Base-by-base conservation (phyloP, 2,329 filamentous ascomycete genomes). In the Pseudogymnoascus pannorum region DNA sequence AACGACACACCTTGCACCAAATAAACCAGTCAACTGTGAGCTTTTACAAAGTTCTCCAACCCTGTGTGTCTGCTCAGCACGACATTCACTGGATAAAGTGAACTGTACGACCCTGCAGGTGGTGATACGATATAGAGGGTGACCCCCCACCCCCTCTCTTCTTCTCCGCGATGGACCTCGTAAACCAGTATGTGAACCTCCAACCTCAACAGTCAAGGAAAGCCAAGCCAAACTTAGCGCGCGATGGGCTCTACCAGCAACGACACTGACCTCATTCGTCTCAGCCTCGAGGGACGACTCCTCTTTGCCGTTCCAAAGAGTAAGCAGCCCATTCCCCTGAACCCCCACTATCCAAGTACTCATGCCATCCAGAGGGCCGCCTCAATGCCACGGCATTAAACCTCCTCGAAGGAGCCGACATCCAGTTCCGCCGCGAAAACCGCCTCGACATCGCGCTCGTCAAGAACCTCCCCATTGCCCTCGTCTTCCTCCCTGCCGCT, bases 251-350 rank as follows among this genome's bases (percentile, higher is more conserved):
- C 81, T 64, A 78, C 83, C 63, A 79, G 82, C 58, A 64, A 70
- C 62, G 42, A 63, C 42, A 70, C 72, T 67, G 68, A 75, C 77
- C 68, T 77, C 68, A 64, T 69, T 63, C 66, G 66, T 24, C 64
- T 69, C 71, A 96, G 92, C 79, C 83, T 97, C 73, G 91, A 94
- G 81, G 92, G 93, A 72, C 89, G 94, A 67, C 83, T 97, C 62
- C 84, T 97, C 65, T 97, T 99, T 73, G 94, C 94, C 64, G 91
- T 99, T n/a, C 94, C 94, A 64, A 99, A 99, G 79, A 99, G 91
- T 92, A 79, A 80, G 89, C 85, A 61, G 65, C 57, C 62, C 9
- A 65, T 40, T 58, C 60, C 61, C 48, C 26, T 18, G 24, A 24
- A 54, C 2, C 12, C 6, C 8, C 6, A 31, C 44, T 60, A 63